Evolutionary conservation across 2,329 filamentous ascomycete genomes (phyloP).

Genomic region (Hymenoscyphus fraxineus): DNA sequence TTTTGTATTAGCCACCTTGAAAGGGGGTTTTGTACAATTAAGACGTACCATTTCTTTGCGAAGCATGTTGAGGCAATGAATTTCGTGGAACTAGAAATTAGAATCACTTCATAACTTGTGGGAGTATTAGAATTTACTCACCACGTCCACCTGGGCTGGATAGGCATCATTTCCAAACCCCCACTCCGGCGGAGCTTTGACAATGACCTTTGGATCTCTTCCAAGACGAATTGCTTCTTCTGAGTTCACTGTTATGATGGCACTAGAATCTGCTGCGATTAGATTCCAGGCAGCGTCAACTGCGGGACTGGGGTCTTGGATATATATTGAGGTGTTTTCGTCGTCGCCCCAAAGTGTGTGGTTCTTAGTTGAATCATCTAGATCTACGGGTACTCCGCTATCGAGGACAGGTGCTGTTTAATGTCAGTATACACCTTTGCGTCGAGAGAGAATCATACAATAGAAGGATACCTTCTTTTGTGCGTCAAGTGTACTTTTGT

Average conservation of each 20-base stretch:
- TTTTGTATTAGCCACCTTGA: background rate
- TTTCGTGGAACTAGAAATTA: conserved; percentile 27
- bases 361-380: conserved; percentile 3
- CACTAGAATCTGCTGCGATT: conserved; percentile 6
- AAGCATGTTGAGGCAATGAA: conserved; percentile 35
- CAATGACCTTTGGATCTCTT: conserved; percentile 31
- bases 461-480: conserved; percentile 6
- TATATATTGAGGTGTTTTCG: conserved; percentile 9
- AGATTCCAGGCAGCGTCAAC: conserved; percentile 16
- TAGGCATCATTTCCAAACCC: conserved; percentile 35
- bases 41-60: conserved; percentile 28
- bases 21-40: conserved; percentile 20
- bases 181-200: conserved; percentile 32
- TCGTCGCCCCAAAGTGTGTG: conserved; percentile 8
- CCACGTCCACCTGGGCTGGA: conserved; percentile 33
- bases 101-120: no score
- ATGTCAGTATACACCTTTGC: background rate
- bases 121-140: no score
- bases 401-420: conserved; percentile 10
- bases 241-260: conserved; percentile 24
- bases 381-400: background rate
- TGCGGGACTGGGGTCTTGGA: conserved; percentile 14
- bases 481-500: background rate
- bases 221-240: conserved; percentile 31
- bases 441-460: conserved; percentile 2